Base-by-base conservation (phyloP, 1,284 basidiomycete species). In the Mrakiaceae sp. region DNA sequence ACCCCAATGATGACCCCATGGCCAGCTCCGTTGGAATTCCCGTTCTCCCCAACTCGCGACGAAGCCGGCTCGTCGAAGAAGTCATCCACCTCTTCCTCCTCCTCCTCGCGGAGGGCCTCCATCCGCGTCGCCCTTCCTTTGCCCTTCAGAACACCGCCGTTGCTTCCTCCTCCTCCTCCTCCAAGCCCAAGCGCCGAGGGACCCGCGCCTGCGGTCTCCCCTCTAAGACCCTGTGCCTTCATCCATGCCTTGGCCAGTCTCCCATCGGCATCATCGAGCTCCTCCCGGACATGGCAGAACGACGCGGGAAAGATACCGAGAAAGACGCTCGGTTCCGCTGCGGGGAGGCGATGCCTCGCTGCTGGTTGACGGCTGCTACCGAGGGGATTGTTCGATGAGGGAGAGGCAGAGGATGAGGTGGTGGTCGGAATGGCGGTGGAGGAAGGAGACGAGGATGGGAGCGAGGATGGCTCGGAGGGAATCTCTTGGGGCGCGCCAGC, bases 291-390 rank as follows among this genome's bases (percentile, higher is more conserved):
- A 72, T 89, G 86, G 62, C 97, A 87, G 73, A 94, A 90, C 4
- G 89, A 87, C 0, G 88, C 87, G 0, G 94, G 94, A 73, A 98
- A 98, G 70, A 98, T 94, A 65, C 94, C 95, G 66, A 98, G 90
- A 74, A 90, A 89, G 51, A 98, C 92, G 70, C 94, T 89, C 0
- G 80, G 80, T 69, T 81, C 80, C 6, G 79, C 78, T 14, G 68
- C 69, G 7, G 74, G 71, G 48, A 50, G 27, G 27, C 1, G 27
- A 4, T 14, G 42, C 12, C 14, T 57, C 43, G 27, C 54, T 43
- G 55, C 65, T 66, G 12, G 56, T 47, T 48, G 64, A 48, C 16
- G 50, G 57, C 4, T 55, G 64, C 46, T 2, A 10, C 42, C 39
- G 62, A 7, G 48, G 27, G 27, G 27, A 27, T 27, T 27, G 27